Percentiles rank a stretch among this genome's conserved stretches.
Evolutionary conservation across 148 eudicot genomes (phyloP).

Genomic region (Fagopyrum homotropicum): DNA sequence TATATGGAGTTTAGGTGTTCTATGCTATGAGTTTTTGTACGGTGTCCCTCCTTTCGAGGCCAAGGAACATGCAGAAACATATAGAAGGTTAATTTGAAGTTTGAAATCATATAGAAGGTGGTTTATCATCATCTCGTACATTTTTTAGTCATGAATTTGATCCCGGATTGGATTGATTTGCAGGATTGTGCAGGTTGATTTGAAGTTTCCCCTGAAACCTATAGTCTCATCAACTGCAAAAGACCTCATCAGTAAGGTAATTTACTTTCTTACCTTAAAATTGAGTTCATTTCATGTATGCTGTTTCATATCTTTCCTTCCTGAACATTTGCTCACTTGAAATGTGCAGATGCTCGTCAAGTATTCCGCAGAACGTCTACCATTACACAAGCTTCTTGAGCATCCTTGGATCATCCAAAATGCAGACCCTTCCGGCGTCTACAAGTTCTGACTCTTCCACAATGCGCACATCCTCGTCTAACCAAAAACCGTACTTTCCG

Average conservation of each 20-base stretch:
- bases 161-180: neutral
- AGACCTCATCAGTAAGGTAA: constrained; percentile 69
- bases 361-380: constrained; percentile 70
- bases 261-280: neutral
- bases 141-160: constrained; percentile 26
- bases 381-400: constrained; percentile 84
- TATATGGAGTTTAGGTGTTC: constrained; percentile 91
- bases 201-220: constrained; percentile 78
- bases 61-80: constrained; percentile 90
- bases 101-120: neutral
- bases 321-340: neutral
- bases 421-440: constrained; percentile 86
- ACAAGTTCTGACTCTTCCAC: constrained; percentile 22
- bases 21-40: constrained; percentile 87
- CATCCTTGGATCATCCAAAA: constrained; percentile 92
- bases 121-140: neutral
- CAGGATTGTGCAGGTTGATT: constrained; percentile 83
- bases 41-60: constrained; percentile 98
- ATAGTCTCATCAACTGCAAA: constrained; percentile 80
- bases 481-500: neutral
- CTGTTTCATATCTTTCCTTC: neutral
- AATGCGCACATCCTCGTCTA: neutral
- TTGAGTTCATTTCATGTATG: neutral
- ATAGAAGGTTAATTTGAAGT: constrained; percentile 50
- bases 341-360: constrained; percentile 81